Conservation (phyloP, 257 asterid species). For the Coffea eugenioides region DNA sequence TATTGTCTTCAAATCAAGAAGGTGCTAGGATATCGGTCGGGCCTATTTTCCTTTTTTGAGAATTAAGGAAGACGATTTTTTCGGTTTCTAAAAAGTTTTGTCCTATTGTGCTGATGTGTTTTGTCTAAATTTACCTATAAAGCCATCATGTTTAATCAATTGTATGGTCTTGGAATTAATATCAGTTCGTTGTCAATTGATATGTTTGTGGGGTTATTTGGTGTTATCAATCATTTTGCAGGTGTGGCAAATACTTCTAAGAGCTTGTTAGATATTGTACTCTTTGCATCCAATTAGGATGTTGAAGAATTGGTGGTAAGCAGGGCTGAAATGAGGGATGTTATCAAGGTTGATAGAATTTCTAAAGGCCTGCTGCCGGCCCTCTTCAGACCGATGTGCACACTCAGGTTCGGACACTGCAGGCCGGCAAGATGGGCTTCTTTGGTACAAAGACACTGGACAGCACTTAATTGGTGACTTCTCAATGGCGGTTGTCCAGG, state of each 20-base stretch:
- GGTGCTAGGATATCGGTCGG: constrained; percentile 12
- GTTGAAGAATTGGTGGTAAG: constrained; percentile 38
- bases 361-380: constrained; percentile 47
- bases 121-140: constrained; percentile 9
- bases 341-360: constrained; percentile 51
- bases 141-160: constrained; percentile 17
- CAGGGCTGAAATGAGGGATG: constrained; percentile 64
- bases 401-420: constrained; percentile 41
- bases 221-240: not conserved
- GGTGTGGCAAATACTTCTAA: constrained; percentile 17
- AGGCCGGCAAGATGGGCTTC: constrained; percentile 52
- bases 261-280: not conserved
- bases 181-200: not conserved
- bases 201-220: not conserved
- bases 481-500: constrained; percentile 57
- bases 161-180: constrained; percentile 6
- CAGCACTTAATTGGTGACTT: constrained; percentile 49
- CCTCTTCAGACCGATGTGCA: constrained; percentile 27
- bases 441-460: constrained; percentile 49
- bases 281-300: constrained; percentile 52
- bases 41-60: constrained; percentile 7
- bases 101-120: not conserved
- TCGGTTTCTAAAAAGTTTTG: not conserved
- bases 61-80: not conserved
- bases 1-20: constrained; percentile 2